These are phyloP conservation scores for Pestalotiopsis sp. DNA, from an alignment of 2,329 filamentous ascomycete species.

Conservation along the genomic window DNA sequence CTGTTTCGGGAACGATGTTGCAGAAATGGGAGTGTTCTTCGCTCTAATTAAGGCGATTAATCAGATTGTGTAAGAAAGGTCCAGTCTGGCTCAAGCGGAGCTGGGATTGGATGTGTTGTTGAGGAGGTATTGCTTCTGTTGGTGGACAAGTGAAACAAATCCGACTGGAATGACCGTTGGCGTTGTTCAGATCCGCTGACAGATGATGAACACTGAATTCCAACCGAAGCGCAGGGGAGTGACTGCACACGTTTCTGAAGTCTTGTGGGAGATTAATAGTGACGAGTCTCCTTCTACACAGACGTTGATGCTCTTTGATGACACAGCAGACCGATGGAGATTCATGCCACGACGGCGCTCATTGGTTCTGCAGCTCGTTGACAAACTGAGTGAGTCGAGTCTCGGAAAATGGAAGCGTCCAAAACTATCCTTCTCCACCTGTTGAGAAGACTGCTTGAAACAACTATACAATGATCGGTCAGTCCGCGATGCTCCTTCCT, in stretches of 20 bases:
- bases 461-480: constrained; percentile 19
- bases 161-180: constrained; percentile 13
- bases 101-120: neutral
- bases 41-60: neutral
- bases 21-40: constrained; percentile 16
- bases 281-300: constrained; percentile 29
- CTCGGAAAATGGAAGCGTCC: constrained; percentile 34
- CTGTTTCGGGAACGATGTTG: constrained; percentile 40
- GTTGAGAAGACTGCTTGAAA: constrained; percentile 19
- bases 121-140: constrained; percentile 15
- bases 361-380: constrained; percentile 32
- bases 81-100: constrained; percentile 4
- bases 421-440: constrained; percentile 29
- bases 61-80: neutral
- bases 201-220: constrained; percentile 8
- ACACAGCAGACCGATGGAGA: constrained; percentile 27
- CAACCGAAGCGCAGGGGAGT: neutral
- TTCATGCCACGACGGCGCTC: constrained; percentile 23
- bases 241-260: constrained; percentile 5
- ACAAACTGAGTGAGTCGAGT: constrained; percentile 39
- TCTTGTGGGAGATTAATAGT: constrained; percentile 31
- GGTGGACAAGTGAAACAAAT: constrained; percentile 18
- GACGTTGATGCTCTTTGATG: constrained; percentile 32
- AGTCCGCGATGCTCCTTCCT: constrained; percentile 11
- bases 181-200: constrained; percentile 7